Evolutionary conservation across 2,329 filamentous ascomycete genomes (phyloP).

Genomic region (Acephala macrosclerotiorum): DNA sequence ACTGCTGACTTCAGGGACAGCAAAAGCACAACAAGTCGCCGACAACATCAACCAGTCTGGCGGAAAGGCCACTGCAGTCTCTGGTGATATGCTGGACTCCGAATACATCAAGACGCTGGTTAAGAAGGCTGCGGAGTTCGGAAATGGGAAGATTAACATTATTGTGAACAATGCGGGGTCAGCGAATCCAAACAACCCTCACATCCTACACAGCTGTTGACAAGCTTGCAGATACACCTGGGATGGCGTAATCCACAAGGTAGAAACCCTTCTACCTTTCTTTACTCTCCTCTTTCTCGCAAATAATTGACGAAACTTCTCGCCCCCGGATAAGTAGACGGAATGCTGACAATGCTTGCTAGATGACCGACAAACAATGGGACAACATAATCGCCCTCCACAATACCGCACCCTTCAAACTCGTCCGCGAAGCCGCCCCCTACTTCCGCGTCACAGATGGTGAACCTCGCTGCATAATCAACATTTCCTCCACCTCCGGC

Average conservation of each 20-base stretch:
- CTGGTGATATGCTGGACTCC: slow-evolving; percentile 78
- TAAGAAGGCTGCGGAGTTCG: slow-evolving; percentile 78
- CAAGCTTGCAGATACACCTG: slow-evolving; percentile 69
- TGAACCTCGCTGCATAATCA: slow-evolving; percentile 80
- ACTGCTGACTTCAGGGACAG: slow-evolving; percentile 49
- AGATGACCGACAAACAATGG: slow-evolving; percentile 91
- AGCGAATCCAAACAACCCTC: not conserved
- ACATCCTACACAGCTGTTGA: slow-evolving; percentile 4
- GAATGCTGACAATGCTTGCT: slow-evolving; percentile 4
- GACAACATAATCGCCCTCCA: slow-evolving; percentile 86
- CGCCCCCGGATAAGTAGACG: slow-evolving; percentile 16
- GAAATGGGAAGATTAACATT: slow-evolving; percentile 86
- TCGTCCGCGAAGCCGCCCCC: slow-evolving; percentile 79
- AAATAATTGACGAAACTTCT: slow-evolving; percentile 25
- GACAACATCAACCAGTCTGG: slow-evolving; percentile 69
- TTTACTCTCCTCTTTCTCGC: slow-evolving; percentile 25
- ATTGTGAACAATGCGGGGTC: slow-evolving; percentile 87
- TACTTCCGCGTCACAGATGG: slow-evolving; percentile 90
- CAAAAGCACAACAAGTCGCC: slow-evolving; percentile 73
- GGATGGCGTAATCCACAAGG: slow-evolving; percentile 91
- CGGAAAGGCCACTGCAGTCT: slow-evolving; percentile 75
- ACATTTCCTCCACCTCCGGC: slow-evolving; percentile 83
- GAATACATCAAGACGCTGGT: slow-evolving; percentile 77
- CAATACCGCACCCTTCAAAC: slow-evolving; percentile 84
- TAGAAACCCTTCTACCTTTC: slow-evolving; percentile 38